These are phyloP conservation scores for Aspergillus pseudotamarii DNA, from an alignment of 2,329 filamentous ascomycete genomes.

Conservation along the genomic window DNA sequence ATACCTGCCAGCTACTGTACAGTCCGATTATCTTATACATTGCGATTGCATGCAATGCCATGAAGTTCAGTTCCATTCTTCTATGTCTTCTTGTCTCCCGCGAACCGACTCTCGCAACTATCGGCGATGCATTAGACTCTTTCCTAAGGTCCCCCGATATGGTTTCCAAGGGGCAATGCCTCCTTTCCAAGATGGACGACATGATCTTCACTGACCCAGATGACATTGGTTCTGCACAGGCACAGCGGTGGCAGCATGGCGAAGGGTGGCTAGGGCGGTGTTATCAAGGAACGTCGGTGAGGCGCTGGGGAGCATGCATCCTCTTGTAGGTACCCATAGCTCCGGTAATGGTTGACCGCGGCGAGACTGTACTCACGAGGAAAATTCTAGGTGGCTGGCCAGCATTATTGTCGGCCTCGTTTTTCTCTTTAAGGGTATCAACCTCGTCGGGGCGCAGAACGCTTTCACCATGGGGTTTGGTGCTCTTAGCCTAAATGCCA, in stretches of 20 bases:
- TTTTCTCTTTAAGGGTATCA: neutral
- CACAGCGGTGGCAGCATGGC: slow-evolving; percentile 3
- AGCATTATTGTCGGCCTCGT: neutral
- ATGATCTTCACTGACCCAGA: neutral
- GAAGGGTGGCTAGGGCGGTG: slow-evolving; percentile 6
- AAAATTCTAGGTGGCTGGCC: neutral
- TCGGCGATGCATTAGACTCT: slow-evolving; percentile 42
- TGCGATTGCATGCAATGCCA: slow-evolving; percentile 7
- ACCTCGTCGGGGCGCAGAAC: neutral
- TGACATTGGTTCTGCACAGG: neutral
- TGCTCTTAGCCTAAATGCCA: neutral
- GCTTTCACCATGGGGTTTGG: neutral
- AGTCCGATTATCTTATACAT: slow-evolving; percentile 1
- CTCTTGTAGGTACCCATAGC: slow-evolving; percentile 6
- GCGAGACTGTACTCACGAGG: neutral
- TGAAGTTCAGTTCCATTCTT: slow-evolving; percentile 11
- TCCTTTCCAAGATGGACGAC: neutral
- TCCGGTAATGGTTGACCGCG: too few species aligned
- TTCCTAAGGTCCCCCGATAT: slow-evolving; percentile 37
- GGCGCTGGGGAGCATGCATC: slow-evolving; percentile 11
- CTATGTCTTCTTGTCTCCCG: neutral
- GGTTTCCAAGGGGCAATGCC: slow-evolving; percentile 22
- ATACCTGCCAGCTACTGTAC: slow-evolving; percentile 7
- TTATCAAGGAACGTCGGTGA: slow-evolving; percentile 7
- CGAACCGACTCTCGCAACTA: slow-evolving; percentile 20